Evolutionary conservation across 768 basidiomycete genomes (phyloP).

Genomic region (Hortiboletus flavorubellus): DNA sequence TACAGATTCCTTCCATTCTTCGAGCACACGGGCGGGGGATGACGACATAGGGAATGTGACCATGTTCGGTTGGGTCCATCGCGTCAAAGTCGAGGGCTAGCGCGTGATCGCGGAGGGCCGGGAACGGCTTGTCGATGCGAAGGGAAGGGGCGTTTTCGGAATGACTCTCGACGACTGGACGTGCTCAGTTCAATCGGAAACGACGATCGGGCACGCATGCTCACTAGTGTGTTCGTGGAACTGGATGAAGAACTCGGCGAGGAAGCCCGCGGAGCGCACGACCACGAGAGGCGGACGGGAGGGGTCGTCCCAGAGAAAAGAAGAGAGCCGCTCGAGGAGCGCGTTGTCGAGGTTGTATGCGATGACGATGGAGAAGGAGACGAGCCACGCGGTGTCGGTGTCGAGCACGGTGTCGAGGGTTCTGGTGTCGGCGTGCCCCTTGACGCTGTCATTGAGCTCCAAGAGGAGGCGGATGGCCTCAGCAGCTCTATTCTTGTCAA

Average conservation of each 20-base stretch:
- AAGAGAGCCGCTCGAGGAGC: constrained; percentile 56
- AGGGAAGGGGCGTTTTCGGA: constrained; percentile 72
- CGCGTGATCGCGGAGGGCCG: constrained; percentile 71
- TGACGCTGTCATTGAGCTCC: constrained; percentile 88
- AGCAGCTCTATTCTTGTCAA: constrained; percentile 75
- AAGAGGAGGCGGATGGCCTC: constrained; percentile 62
- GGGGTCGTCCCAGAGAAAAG: constrained; percentile 62
- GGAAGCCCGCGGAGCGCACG: constrained; percentile 83
- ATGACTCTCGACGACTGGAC: constrained; percentile 82
- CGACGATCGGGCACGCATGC: constrained; percentile 23
- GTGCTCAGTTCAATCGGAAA: background rate
- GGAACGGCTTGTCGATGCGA: constrained; percentile 88
- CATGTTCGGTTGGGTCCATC: constrained; percentile 88
- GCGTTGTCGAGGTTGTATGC: constrained; percentile 70
- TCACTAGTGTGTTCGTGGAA: constrained; percentile 83
- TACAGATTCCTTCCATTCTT: constrained; percentile 79
- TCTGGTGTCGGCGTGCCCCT: constrained; percentile 59
- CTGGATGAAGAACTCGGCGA: constrained; percentile 86
- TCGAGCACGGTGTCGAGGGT: constrained; percentile 58
- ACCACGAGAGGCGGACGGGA: constrained; percentile 42
- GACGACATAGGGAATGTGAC: constrained; percentile 86
- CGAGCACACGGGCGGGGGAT: constrained; percentile 83
- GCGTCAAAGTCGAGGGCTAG: constrained; percentile 64
- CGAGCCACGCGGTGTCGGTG: constrained; percentile 48
- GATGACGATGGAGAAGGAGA: constrained; percentile 75